A percentile compares a stretch with the other conserved stretches of the same genome.
Conservation (phyloP, 73 alveolate species). For the Blepharisma stoltei region DNA sequence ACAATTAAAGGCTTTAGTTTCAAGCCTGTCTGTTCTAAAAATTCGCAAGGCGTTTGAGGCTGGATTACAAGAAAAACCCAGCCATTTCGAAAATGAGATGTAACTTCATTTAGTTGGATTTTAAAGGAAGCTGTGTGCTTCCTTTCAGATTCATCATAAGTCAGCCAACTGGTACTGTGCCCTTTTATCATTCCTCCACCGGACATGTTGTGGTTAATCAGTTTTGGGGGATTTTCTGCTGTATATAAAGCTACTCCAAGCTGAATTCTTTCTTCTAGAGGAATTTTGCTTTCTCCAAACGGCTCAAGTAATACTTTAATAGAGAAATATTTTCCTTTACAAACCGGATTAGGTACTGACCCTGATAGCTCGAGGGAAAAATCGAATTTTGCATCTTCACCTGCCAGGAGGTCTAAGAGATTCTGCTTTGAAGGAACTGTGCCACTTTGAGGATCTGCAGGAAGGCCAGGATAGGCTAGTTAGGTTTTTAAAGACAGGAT, state of each 20-base stretch:
- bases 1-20: neutral
- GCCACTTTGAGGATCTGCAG: too few relatives aligned
- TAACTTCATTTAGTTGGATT: conserved; percentile 21
- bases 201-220: neutral
- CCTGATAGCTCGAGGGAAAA: too few relatives aligned
- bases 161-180: neutral
- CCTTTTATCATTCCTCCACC: neutral
- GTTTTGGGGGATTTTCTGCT: conserved; percentile 11
- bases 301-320: too few relatives aligned
- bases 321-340: too few relatives aligned
- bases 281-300: neutral
- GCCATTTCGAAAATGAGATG: conserved; percentile 3
- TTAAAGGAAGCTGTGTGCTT: neutral
- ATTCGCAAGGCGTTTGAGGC: neutral
- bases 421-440: too few relatives aligned
- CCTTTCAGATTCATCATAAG: neutral
- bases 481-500: too few relatives aligned
- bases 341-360: too few relatives aligned
- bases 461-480: too few relatives aligned
- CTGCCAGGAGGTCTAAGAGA: too few relatives aligned
- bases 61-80: neutral
- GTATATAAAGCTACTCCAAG: neutral
- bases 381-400: too few relatives aligned
- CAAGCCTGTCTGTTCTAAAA: neutral
- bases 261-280: neutral